Conservation (phyloP, 2,329 filamentous ascomycete species). For the Talaromyces sp. region DNA sequence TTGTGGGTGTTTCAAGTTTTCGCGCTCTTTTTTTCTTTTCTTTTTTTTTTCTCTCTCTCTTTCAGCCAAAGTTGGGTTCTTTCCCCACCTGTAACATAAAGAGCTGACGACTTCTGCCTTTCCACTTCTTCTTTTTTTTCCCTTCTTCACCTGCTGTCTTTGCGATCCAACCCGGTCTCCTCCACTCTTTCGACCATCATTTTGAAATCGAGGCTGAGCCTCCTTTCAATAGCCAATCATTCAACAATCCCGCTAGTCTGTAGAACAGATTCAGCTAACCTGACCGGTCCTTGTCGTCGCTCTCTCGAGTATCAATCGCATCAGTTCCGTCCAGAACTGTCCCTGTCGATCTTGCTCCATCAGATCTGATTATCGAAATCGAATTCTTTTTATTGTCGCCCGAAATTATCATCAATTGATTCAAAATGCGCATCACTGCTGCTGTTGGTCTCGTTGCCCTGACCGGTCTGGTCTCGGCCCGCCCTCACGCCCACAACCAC, state of each 20-base stretch:
- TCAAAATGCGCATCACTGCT: conserved; percentile 3
- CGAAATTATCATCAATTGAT: background rate
- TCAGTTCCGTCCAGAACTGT: background rate
- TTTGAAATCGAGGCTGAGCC: conserved; percentile 7
- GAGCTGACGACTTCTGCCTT: conserved; percentile 3
- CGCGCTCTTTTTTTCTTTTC: background rate
- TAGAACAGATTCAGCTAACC: conserved; percentile 4
- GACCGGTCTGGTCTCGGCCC: conserved; percentile 5
- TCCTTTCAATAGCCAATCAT: conserved; percentile 7
- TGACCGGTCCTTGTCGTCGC: background rate
- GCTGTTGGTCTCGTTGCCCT: conserved; percentile 3
- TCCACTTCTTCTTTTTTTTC: background rate
- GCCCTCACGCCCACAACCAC: conserved; percentile 3
- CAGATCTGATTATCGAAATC: too few relatives aligned
- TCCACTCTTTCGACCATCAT: background rate
- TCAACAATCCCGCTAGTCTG: conserved; percentile 2
- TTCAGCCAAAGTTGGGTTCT: background rate
- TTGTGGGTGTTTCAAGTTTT: conserved; percentile 3
- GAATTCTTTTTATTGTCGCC: too few relatives aligned
- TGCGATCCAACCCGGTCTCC: conserved; percentile 1
- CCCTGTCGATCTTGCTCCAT: background rate
- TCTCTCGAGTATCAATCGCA: background rate
- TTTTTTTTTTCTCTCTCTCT: background rate
- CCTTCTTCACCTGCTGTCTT: background rate
- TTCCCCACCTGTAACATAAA: conserved; percentile 3